Evolutionary conservation across 2,329 filamentous ascomycete genomes (phyloP), one percentile per base, ranked within the genome.

Genomic region (Colletotrichum incanum): DNA sequence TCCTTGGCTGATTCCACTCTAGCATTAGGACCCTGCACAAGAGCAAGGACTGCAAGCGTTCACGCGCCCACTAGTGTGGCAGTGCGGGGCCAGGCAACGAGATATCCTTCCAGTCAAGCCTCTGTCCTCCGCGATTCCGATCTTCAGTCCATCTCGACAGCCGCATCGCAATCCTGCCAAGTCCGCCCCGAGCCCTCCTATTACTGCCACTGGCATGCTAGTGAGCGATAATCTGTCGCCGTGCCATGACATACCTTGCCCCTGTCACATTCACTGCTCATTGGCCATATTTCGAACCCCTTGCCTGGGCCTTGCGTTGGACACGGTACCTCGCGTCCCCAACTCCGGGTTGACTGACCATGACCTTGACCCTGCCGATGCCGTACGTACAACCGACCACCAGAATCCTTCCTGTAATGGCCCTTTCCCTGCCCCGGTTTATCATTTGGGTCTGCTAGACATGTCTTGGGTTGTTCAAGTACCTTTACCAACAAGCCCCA

Each of bases 61-160:
- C 71, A 73, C 60, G 71, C 59, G 67, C 54, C 49, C 71, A 66
- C 61, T 67, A 71, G 61, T 71, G 71, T 71, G 71, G 71, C 71
- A 73, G 71, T 73, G 71, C 61, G 71, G 70, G 65, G 65, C 67
- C 61, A 73, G 71, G 71, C 71, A 73, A 67, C 71, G 67, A 73
- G 47, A 65, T 70, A 59, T 37, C 56, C 47, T 66, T 66, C 67
- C 45, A 73, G 65, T 72, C 65, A 73, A 70, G 67, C 71, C 71
- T 71, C 61, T 62, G 20, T 39, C 34, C 31, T 71, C 71, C 71
- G 67, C 71, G 67, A 71, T 73, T 71, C 62, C 65, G 67, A 73
- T 73, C 71, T 73, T 71, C 67, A 73, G 59, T 73, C 61, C 50
- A 67, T 71, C 67, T 67, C 41, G 71, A 71, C 61, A 71, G 61